A percentile compares a stretch with the other conserved stretches of the same genome.
These are phyloP conservation scores for Trichosporon faecale DNA, from an alignment of 1,284 basidiomycete species.

Conservation along the genomic window DNA sequence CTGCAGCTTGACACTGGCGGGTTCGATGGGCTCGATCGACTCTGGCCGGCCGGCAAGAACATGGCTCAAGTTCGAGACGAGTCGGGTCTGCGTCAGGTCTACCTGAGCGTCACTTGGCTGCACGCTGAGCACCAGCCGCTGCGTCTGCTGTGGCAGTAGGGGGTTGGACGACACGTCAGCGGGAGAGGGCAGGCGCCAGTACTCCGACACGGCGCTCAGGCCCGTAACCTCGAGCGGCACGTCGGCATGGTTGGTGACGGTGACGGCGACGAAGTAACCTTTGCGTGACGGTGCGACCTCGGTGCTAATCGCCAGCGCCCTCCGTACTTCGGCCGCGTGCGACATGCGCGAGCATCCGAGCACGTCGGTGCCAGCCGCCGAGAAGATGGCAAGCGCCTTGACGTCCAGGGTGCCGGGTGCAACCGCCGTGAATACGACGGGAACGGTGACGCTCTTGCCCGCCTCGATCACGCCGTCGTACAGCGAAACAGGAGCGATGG, in stretches of 20 bases:
- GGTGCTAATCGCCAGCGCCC: constrained; percentile 9
- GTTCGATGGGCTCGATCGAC: constrained; percentile 13
- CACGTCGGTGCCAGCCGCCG: constrained; percentile 19
- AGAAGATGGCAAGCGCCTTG: constrained; percentile 31
- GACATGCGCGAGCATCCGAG: constrained; percentile 22
- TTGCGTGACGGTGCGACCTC: constrained; percentile 13
- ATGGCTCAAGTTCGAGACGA: constrained; percentile 33
- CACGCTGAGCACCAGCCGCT: constrained; percentile 25
- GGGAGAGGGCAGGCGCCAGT: constrained; percentile 7
- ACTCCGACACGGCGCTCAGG: constrained; percentile 10
- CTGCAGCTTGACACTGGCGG: neutral
- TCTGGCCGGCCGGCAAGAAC: constrained; percentile 31
- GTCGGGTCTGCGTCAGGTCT: constrained; percentile 28
- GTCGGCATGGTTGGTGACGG: constrained; percentile 18
- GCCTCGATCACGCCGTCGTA: constrained; percentile 27
- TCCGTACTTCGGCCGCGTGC: constrained; percentile 26
- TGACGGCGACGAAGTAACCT: constrained; percentile 18
- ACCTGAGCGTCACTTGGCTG: neutral
- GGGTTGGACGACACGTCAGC: neutral
- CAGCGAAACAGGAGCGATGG: constrained; percentile 22
- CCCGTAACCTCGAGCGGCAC: constrained; percentile 13
- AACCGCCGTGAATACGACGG: constrained; percentile 28
- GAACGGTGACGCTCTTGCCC: constrained; percentile 28
- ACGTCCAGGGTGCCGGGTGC: constrained; percentile 30
- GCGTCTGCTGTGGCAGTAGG: constrained; percentile 37